Conservation (phyloP, 768 basidiomycete species). For the Psilocybe tampanensis region DNA sequence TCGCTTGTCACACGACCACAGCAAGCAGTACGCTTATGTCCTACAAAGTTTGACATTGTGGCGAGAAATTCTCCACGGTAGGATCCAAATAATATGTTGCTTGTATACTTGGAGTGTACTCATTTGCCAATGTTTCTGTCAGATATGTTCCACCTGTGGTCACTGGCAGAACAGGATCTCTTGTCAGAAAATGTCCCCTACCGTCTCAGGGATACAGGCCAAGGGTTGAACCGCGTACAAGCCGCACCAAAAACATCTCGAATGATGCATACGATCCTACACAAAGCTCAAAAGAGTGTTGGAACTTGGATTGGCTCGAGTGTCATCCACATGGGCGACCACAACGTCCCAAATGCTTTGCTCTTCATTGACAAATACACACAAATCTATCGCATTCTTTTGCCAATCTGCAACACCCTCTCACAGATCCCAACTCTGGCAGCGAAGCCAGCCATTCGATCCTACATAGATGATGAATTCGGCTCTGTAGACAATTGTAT, state of each 20-base stretch:
- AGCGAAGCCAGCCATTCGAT: conserved; percentile 67
- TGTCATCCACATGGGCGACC: conserved; percentile 90
- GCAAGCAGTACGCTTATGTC: conserved; percentile 84
- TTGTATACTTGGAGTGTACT: neutral
- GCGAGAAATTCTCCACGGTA: conserved; percentile 85
- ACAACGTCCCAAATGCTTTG: conserved; percentile 81
- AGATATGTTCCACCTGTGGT: conserved; percentile 93
- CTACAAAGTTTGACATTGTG: conserved; percentile 86
- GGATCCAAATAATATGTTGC: conserved; percentile 10
- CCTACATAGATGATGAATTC: conserved; percentile 83
- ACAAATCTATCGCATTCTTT: conserved; percentile 87
- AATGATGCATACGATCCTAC: conserved; percentile 86
- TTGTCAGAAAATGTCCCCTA: conserved; percentile 76
- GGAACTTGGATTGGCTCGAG: conserved; percentile 86
- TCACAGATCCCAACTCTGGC: conserved; percentile 68
- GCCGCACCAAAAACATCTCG: conserved; percentile 86
- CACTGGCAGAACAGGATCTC: conserved; percentile 77
- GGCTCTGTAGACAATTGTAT: conserved; percentile 71
- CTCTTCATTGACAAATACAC: conserved; percentile 95
- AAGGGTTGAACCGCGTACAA: conserved; percentile 90
- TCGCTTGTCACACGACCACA: conserved; percentile 81
- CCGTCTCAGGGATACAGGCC: conserved; percentile 85
- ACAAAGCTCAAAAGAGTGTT: conserved; percentile 80
- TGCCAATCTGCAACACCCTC: conserved; percentile 85
- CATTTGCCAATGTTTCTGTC: neutral